Base-by-base conservation (phyloP, 768 basidiomycete species). In the Galerina marginata region DNA sequence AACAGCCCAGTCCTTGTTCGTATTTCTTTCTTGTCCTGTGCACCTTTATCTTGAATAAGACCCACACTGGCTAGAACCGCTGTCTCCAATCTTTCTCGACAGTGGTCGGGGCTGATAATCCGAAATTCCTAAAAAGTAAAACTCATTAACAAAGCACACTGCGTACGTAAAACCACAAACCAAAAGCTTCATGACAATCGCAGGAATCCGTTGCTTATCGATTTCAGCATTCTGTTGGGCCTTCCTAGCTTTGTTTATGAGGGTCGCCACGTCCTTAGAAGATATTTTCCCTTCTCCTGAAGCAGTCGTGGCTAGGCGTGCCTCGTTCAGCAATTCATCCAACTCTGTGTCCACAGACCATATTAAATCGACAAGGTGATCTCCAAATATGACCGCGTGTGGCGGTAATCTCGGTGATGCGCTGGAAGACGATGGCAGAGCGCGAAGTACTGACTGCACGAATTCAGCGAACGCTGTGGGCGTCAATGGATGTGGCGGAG, bases 291-390 rank as follows among this genome's bases (percentile, higher is more conserved):
- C 71, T 43, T 79, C 77, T 40, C 76, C 68, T 61, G 65, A 68
- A 25, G 72, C 70, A 38, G 75, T 69, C 46, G 84, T 66, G 45
- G 78, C 66, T 29, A 69, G 60, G 70, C 84, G 86, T 46, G 81
- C 80, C 64, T 92, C 89, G 12, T 73, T 71, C 38, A 89, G 64
- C 29, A 87, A 72, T 67, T 93, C 92, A 58, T 95, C 93, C 59
- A 94, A 72, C 63, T 90, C 86, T 39, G 84, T 79, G 74, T 95
- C 93, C 46, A 91, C 72, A 16, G 91, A 83, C 93, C 93, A 95
- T 46, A 93, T 79, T 67, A 91, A 80, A 70, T 95, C 93, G 20
- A 95, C 83, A 2, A 95, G 76, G 47, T 85, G 72, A 65, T 93
- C 91, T 10, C 88, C 88, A 57, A 93, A 85, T 0, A 80, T 65